Percentiles rank a stretch among this genome's conserved stretches.
These are phyloP conservation scores for Carex arenaria DNA, from an alignment of 202 grass and related monocot species.

Conservation along the genomic window DNA sequence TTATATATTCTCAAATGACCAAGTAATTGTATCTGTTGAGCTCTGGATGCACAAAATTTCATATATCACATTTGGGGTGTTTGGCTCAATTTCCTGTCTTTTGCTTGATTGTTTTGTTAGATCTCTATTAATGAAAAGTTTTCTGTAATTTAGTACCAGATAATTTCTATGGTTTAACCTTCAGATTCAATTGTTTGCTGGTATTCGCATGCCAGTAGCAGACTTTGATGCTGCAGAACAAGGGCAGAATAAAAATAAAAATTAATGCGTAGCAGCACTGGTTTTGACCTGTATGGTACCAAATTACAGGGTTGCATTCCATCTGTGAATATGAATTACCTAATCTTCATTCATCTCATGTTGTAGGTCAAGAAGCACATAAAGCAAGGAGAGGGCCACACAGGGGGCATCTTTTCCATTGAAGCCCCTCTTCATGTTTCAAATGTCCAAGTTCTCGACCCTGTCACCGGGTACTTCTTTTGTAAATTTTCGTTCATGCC, in stretches of 20 bases:
- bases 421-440: constrained; percentile 99
- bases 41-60: too few species aligned
- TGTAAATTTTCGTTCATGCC: background rate
- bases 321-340: background rate
- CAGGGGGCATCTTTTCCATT: constrained; percentile 82
- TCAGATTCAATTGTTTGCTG: background rate
- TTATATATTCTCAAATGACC: background rate
- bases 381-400: constrained; percentile 83
- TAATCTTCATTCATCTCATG: background rate
- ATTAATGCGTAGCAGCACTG: background rate
- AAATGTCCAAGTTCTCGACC: constrained; percentile 86
- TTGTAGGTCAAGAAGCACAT: constrained; percentile 99
- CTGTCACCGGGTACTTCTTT: constrained; percentile 59
- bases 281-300: background rate
- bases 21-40: background rate
- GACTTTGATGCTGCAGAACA: background rate
- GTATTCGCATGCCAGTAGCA: background rate
- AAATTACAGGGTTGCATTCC: background rate
- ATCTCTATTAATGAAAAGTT: background rate
- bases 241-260: background rate
- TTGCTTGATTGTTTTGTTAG: background rate
- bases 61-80: background rate
- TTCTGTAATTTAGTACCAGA: background rate
- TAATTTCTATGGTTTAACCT: background rate
- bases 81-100: background rate